Percentiles rank a stretch among this genome's conserved stretches.
These are phyloP conservation scores for Ceratobasidium sp. DNA, from an alignment of 1,284 basidiomycete species.

Conservation along the genomic window DNA sequence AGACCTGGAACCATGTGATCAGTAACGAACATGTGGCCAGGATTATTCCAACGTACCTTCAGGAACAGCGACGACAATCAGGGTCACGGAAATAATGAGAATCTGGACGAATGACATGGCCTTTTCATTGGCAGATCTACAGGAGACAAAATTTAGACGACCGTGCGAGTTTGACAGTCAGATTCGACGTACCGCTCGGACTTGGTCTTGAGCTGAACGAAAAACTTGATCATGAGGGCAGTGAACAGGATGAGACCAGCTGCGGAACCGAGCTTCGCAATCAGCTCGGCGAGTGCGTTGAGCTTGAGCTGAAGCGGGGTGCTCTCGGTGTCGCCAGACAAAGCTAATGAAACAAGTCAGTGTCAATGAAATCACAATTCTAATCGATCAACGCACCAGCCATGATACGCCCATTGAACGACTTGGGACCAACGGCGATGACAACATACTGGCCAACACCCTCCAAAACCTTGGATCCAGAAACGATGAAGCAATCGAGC, in stretches of 20 bases:
- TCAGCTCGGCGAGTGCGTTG: constrained; percentile 90
- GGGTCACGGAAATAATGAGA: constrained; percentile 92
- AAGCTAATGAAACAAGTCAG: constrained; percentile 61
- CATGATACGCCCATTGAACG: constrained; percentile 96
- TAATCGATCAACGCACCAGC: constrained; percentile 68
- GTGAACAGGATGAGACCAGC: constrained; percentile 86
- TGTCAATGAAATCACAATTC: constrained; percentile 41
- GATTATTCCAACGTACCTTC: constrained; percentile 65
- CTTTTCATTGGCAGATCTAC: constrained; percentile 77
- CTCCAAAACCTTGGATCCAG: constrained; percentile 94
- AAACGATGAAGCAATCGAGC: constrained; percentile 91
- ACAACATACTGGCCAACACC: constrained; percentile 94
- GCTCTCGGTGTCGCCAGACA: constrained; percentile 81
- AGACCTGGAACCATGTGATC: constrained; percentile 63
- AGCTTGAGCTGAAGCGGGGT: constrained; percentile 96
- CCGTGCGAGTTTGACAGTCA: constrained; percentile 13
- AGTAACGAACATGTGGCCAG: not conserved
- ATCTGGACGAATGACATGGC: constrained; percentile 93
- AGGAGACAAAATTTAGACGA: constrained; percentile 18
- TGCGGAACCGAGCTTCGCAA: constrained; percentile 86
- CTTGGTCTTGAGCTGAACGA: constrained; percentile 78
- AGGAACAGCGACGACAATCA: constrained; percentile 96
- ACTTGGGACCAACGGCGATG: constrained; percentile 88
- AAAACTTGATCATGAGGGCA: constrained; percentile 92
- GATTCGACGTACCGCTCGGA: constrained; percentile 56